Base-by-base conservation (phyloP, 495 filamentous ascomycete species). In the Annulohypoxylon moriforme region DNA sequence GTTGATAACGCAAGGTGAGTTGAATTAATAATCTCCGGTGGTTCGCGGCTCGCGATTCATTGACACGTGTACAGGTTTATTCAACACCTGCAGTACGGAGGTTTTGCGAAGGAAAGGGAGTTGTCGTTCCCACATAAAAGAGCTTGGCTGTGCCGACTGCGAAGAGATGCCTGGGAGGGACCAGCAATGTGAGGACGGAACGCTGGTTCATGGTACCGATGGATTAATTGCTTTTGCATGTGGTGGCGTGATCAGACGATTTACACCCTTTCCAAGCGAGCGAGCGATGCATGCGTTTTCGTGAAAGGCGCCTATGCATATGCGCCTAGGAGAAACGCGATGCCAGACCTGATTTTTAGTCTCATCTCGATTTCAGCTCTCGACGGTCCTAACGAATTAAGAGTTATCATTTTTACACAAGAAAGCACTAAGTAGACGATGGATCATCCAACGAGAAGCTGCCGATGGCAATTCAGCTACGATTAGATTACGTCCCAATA, bases 121-220 rank as follows among this genome's bases (percentile, higher is more conserved):
- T 85, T 98, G 40, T 87, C 89, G 13, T 96, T 99, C 73, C 91
- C 95, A 16, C 94, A 98, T 78, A 99, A 98, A 80, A 94, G 96
- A 77, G 87, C 93, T 2, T 95, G 94, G 70, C 84, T 97, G 69
- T 91, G 97, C 84, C 91, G 90, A 78, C 87, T 97, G 50, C 85
- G 86, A 73, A 83, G 96, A 65, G 94, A 98, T 66, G 87, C 82
- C 24, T 99, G 95, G 93, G 88, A 92, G 56, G 89, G 88, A 2
- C 96, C 95, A n/a, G 87, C 82, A 27, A 74, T 93, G 50, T 96
- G 77, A 88, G 46, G 25, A 44, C 34, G 31, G 50, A 57, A 64
- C 1, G 29, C 34, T 58, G 46, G 29, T 50, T 56, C 11, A 52
- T 46, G 11, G 50, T 44, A 71, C 47, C 47, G 52, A 42, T 42